phyloP scores from a whole-genome alignment of 1,284 basidiomycete genomes.

The Trametes hirsuta region DNA sequence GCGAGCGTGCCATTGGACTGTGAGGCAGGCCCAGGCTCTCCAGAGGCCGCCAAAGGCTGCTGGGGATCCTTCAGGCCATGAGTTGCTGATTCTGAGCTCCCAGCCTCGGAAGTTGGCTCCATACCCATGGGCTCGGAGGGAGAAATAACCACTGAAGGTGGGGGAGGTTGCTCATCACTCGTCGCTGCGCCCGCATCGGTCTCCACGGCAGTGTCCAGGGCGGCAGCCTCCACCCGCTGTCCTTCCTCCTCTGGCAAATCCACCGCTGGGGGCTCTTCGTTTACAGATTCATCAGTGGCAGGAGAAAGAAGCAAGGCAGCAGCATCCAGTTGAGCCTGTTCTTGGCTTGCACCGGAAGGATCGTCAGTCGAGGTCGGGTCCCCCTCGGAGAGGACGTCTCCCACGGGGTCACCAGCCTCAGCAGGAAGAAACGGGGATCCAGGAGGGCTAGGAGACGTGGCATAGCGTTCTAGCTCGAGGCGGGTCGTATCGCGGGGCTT shows the following conservation, averaged over 20 bases:
- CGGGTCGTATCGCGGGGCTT: constrained; percentile 11
- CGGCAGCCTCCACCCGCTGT: neutral
- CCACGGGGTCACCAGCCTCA: constrained; percentile 18
- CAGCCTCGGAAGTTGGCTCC: neutral
- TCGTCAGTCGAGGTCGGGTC: constrained; percentile 9
- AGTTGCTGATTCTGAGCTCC: too few species aligned
- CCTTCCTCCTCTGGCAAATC: neutral
- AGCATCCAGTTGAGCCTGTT: constrained; percentile 15
- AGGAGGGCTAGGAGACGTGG: constrained; percentile 20
- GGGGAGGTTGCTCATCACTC: neutral
- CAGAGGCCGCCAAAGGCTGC: neutral
- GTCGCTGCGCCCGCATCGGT: neutral
- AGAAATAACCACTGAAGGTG: constrained; percentile 4
- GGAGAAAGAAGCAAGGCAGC: constrained; percentile 5
- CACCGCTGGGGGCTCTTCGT: neutral
- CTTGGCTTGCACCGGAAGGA: constrained; percentile 1
- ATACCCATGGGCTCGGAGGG: constrained; percentile 8
- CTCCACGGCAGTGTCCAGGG: neutral
- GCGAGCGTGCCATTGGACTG: too few species aligned
- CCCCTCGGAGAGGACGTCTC: constrained; percentile 19
- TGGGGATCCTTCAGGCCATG: too few species aligned
- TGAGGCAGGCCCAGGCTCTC: neutral
- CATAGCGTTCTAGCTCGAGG: constrained; percentile 21
- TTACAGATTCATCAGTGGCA: neutral
- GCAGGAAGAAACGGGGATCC: constrained; percentile 19